Conservation (phyloP, 257 asterid genomes). For the Solanum peruvianum region DNA sequence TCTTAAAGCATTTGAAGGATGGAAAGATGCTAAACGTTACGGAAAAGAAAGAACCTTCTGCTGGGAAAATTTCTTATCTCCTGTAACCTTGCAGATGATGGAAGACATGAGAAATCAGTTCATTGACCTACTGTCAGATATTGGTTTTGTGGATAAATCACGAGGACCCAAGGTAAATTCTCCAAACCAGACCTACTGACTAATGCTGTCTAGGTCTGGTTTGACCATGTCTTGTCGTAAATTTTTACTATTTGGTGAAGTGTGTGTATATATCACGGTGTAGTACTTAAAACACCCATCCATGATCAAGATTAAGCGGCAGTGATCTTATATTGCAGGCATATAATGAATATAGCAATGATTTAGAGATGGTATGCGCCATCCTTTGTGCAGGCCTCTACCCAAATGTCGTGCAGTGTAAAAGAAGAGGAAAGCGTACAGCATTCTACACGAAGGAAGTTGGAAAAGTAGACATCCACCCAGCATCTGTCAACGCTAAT, state of each 20-base stretch:
- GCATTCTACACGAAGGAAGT: constrained; percentile 77
- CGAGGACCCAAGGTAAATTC: constrained; percentile 44
- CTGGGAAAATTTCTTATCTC: constrained; percentile 87
- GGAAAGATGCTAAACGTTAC: constrained; percentile 68
- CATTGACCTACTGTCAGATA: constrained; percentile 68
- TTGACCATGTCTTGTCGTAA: neutral
- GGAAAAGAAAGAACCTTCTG: constrained; percentile 61
- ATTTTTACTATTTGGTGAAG: neutral
- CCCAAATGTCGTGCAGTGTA: constrained; percentile 96
- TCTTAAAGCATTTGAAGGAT: constrained; percentile 89
- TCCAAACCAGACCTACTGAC: neutral
- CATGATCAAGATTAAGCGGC: neutral
- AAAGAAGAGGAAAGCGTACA: constrained; percentile 82
- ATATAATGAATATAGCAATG: constrained; percentile 59
- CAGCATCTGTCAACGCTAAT: constrained; percentile 80
- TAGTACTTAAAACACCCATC: neutral
- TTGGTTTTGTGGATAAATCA: constrained; percentile 76
- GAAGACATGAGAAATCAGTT: constrained; percentile 87
- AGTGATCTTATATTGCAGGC: constrained; percentile 36
- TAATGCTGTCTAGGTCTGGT: neutral
- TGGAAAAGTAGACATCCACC: constrained; percentile 87
- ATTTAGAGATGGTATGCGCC: constrained; percentile 92
- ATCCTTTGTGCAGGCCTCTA: constrained; percentile 92
- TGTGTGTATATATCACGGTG: neutral
- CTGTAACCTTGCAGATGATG: constrained; percentile 75